A percentile compares a stretch with the other conserved stretches of the same genome.
Conservation (phyloP, 257 asterid genomes). For the Solanum bulbocastanum region DNA sequence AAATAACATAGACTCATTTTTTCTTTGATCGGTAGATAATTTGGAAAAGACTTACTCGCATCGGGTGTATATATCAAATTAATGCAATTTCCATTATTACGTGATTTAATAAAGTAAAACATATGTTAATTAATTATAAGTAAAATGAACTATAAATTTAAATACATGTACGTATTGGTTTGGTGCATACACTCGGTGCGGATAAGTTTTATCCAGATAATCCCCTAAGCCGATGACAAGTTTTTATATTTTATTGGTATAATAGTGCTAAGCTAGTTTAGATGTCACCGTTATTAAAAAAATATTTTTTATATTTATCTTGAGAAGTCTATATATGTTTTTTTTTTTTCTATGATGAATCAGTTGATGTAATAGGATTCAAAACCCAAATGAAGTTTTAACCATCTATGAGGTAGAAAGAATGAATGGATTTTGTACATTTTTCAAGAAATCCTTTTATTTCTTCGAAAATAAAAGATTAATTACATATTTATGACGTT, state of each 20-base stretch:
- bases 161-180: too few relatives aligned
- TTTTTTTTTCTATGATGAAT: not conserved
- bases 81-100: too few relatives aligned
- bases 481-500: not conserved
- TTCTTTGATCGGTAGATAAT: not conserved
- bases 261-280: not conserved
- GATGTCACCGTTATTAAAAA: not conserved
- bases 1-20: not conserved
- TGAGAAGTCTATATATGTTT: not conserved
- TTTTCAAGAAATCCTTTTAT: not conserved
- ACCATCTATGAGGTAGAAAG: not conserved
- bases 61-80: too few relatives aligned
- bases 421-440: not conserved
- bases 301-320: not conserved
- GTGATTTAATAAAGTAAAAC: too few relatives aligned
- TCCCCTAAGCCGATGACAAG: not conserved
- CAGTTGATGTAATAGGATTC: not conserved
- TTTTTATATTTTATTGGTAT: not conserved
- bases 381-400: not conserved
- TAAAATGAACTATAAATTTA: too few relatives aligned
- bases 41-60: rapidly evolving
- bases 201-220: too few relatives aligned
- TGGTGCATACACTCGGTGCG: too few relatives aligned
- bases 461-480: not conserved
- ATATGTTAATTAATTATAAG: too few relatives aligned